Evolutionary conservation across 2,329 filamentous ascomycete species (phyloP).

Genomic region (Bertia moriformis): DNA sequence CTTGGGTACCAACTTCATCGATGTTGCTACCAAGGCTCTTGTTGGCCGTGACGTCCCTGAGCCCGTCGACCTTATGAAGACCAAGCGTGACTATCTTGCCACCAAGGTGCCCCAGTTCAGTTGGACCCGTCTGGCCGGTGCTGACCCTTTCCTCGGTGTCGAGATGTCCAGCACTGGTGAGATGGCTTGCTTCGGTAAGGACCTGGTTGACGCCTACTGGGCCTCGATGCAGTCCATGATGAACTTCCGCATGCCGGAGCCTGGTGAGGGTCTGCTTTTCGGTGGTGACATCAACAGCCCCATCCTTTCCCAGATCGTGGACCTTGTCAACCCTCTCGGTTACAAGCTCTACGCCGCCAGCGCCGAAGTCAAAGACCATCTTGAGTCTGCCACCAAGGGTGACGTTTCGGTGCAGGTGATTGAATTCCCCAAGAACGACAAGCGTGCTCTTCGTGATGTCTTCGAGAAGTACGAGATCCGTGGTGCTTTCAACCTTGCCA

Average conservation of each 20-base stretch:
- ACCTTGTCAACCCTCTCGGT: constrained; percentile 74
- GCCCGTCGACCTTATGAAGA: constrained; percentile 73
- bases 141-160: constrained; percentile 92
- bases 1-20: constrained; percentile 90
- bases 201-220: constrained; percentile 96
- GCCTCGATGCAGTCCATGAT: constrained; percentile 87
- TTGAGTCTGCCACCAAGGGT: constrained; percentile 58
- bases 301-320: constrained; percentile 64
- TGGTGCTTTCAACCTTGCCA: constrained; percentile 88
- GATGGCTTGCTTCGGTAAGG: constrained; percentile 96
- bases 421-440: constrained; percentile 92
- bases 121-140: constrained; percentile 93
- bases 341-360: constrained; percentile 91
- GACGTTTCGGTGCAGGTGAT: constrained; percentile 71
- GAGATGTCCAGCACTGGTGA: constrained; percentile 96
- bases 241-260: constrained; percentile 96
- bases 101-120: constrained; percentile 98
- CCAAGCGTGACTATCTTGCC: constrained; percentile 80
- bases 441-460: constrained; percentile 82
- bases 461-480: constrained; percentile 95
- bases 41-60: constrained; percentile 73
- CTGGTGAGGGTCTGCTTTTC: constrained; percentile 87
- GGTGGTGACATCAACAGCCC: constrained; percentile 66
- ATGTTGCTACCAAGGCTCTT: constrained; percentile 83
- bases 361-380: constrained; percentile 64